Percentiles rank a stretch among this genome's conserved stretches.
Evolutionary conservation across 139 green algal genomes (phyloP).

Genomic region (Pleodorina starrii): DNA sequence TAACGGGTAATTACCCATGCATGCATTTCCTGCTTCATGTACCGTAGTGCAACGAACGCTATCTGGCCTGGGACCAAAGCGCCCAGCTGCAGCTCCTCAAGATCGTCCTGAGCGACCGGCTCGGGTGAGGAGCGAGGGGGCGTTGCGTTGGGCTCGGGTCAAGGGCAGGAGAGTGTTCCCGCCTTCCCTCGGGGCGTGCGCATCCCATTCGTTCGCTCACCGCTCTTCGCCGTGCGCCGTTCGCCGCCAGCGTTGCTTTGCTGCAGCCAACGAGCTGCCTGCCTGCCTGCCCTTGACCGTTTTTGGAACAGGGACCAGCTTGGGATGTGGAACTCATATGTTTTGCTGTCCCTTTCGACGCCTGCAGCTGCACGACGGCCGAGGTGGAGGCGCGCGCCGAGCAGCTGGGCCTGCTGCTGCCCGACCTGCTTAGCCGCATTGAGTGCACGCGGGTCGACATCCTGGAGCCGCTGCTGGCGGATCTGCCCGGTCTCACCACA

Average conservation of each 20-base stretch:
- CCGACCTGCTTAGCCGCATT: slow-evolving; percentile 26
- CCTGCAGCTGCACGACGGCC: neutral
- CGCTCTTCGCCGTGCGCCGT: no score
- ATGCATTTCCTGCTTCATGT: neutral
- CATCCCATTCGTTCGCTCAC: no score
- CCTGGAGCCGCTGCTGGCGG: slow-evolving; percentile 31
- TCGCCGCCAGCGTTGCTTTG: no score
- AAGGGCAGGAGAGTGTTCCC: no score
- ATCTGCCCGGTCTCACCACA: slow-evolving; percentile 23
- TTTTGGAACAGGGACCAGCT: no score
- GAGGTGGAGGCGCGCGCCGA: slow-evolving; percentile 30
- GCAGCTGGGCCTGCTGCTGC: slow-evolving; percentile 14
- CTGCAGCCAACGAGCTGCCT: no score
- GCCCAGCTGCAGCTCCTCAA: slow-evolving; percentile 45
- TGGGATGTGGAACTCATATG: no score
- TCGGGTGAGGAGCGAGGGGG: neutral
- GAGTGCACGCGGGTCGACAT: slow-evolving; percentile 36
- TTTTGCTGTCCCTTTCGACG: no score
- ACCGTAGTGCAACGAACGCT: slow-evolving; percentile 11
- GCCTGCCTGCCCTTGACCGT: no score
- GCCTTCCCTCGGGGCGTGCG: no score
- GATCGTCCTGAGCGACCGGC: slow-evolving; percentile 32
- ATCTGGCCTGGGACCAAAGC: slow-evolving; percentile 47
- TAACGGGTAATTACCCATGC: neutral
- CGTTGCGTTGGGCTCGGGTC: no score